Evolutionary conservation across 2,329 filamentous ascomycete genomes (phyloP).

Genomic region (Fusarium liriodendri): DNA sequence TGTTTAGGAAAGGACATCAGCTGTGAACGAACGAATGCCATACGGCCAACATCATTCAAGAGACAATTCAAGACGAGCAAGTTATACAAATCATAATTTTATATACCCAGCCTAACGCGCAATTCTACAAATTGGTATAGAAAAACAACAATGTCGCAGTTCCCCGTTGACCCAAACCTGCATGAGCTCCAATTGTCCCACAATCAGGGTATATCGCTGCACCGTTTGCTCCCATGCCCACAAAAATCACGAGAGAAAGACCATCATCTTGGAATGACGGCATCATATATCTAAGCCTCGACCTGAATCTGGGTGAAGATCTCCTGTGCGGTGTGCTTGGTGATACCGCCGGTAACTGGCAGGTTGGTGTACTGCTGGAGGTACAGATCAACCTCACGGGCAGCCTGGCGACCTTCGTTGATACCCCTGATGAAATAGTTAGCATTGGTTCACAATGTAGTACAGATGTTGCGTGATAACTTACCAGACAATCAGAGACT

Average conservation of each 20-base stretch:
- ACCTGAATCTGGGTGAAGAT: conserved; percentile 59
- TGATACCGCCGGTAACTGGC: conserved; percentile 91
- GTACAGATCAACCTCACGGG: conserved; percentile 90
- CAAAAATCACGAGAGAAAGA: conserved; percentile 11
- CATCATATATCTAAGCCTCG: conserved; percentile 21
- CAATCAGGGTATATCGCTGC: conserved; percentile 31
- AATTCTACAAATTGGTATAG: conserved; percentile 41
- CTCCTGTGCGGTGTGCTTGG: conserved; percentile 84
- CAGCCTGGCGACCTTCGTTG: conserved; percentile 94
- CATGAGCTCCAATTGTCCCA: conserved; percentile 2
- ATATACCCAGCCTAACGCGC: background rate
- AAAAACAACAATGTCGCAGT: conserved; percentile 13
- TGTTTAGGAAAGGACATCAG: background rate
- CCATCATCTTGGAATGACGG: background rate
- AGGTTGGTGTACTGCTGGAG: conserved; percentile 83
- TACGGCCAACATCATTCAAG: background rate
- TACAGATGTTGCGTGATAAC: conserved; percentile 46
- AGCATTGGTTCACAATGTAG: background rate
- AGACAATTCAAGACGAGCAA: background rate
- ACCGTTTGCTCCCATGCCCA: conserved; percentile 29
- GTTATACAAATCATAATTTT: background rate
- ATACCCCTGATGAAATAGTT: conserved; percentile 74
- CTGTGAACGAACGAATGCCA: background rate
- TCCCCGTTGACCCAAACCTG: conserved; percentile 10
- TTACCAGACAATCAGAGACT: conserved; percentile 96